Conservation (phyloP, 2,329 filamentous ascomycete species). For the Aspergillus versicolor region DNA sequence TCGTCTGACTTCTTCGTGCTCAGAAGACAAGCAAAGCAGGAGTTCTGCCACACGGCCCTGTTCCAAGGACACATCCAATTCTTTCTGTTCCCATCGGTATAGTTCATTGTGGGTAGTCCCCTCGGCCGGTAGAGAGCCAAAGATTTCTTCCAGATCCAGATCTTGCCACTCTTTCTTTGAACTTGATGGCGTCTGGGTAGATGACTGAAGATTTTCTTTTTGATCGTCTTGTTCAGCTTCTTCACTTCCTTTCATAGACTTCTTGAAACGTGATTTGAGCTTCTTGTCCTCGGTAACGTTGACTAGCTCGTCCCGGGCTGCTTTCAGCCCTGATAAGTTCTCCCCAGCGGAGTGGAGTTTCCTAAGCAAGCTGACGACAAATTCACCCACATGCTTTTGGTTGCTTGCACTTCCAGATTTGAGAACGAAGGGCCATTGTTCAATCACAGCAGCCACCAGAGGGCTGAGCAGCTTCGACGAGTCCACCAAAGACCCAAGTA, state of each 20-base stretch:
- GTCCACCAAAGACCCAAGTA: conserved; percentile 42
- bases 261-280: conserved; percentile 40
- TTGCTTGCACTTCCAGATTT: conserved; percentile 50
- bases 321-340: conserved; percentile 46
- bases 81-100: conserved; percentile 70
- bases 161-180: conserved; percentile 16
- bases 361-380: conserved; percentile 60
- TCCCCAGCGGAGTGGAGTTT: conserved; percentile 55
- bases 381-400: conserved; percentile 52
- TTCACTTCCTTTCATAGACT: conserved; percentile 21
- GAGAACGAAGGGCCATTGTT: conserved; percentile 73
- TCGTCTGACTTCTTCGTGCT: conserved; percentile 71
- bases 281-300: conserved; percentile 41
- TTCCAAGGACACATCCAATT: conserved; percentile 74
- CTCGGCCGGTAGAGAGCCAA: conserved; percentile 51
- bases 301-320: conserved; percentile 46
- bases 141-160: conserved; percentile 53
- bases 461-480: conserved; percentile 55
- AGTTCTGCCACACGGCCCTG: conserved; percentile 71
- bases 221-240: conserved; percentile 15
- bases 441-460: conserved; percentile 66
- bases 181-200: conserved; percentile 15
- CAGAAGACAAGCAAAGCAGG: conserved; percentile 72
- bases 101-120: conserved; percentile 47
- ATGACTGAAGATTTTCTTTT: conserved; percentile 8